These are phyloP conservation scores for Coccomyxa subellipsoidea DNA, from an alignment of 163 green algal genomes.

Conservation along the genomic window DNA sequence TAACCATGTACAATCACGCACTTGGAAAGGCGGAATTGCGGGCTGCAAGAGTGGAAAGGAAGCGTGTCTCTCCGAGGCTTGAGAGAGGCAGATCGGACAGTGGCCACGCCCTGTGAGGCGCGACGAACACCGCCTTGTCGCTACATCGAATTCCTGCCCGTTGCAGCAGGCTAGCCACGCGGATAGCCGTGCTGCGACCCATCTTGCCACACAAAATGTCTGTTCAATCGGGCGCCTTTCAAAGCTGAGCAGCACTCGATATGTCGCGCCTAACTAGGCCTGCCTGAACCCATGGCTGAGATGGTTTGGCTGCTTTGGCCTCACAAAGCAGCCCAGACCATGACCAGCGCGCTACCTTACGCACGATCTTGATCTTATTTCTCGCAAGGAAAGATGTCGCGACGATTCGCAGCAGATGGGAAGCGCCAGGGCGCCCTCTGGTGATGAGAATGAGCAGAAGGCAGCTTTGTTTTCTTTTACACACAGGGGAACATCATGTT, in stretches of 20 bases:
- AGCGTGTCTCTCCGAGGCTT: constrained; percentile 4
- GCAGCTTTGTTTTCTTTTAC: no score
- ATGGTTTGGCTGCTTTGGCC: neutral
- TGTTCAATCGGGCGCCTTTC: neutral
- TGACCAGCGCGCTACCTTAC: no score
- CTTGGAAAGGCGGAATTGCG: neutral
- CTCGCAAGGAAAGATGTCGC: no score
- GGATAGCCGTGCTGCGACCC: neutral
- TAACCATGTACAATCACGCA: neutral
- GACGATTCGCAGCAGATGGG: neutral
- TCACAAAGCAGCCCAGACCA: neutral
- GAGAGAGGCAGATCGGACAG: neutral
- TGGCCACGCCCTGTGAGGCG: neutral
- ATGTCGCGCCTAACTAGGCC: no score
- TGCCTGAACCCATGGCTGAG: neutral
- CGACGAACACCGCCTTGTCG: neutral
- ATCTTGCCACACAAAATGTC: neutral
- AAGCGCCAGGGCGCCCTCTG: neutral
- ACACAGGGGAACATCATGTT: no score
- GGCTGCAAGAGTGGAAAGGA: neutral
- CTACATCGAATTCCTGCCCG: neutral
- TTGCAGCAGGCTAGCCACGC: neutral
- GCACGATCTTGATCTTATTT: no score
- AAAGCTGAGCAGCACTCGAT: no score
- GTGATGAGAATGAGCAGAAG: neutral